A percentile compares a stretch with the other conserved stretches of the same genome.
These are phyloP conservation scores for Cerioporus squamosus DNA, from an alignment of 1,284 basidiomycete species.

Conservation along the genomic window DNA sequence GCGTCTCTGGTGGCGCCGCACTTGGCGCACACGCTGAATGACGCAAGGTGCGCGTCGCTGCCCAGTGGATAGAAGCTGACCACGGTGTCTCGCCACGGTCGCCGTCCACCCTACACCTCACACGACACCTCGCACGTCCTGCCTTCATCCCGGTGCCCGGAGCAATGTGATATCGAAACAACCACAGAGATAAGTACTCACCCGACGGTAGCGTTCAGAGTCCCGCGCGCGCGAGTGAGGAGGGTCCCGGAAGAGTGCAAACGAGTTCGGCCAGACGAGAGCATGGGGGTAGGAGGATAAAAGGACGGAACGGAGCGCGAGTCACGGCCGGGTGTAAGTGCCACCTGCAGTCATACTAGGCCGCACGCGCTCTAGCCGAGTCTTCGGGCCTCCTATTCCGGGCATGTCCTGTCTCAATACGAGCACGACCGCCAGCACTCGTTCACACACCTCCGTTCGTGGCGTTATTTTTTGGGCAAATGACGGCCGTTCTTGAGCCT, in stretches of 20 bases:
- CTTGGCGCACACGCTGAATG: not conserved
- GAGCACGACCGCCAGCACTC: not conserved
- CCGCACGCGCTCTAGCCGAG: not conserved
- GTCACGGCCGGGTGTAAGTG: slow-evolving; percentile 3
- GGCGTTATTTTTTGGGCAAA: not conserved
- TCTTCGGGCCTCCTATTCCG: not conserved
- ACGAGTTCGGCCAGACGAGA: slow-evolving; percentile 14
- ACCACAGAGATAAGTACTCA: slow-evolving; percentile 5
- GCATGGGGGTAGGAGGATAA: slow-evolving; percentile 13
- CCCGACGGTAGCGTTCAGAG: not conserved
- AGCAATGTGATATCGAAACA: no score
- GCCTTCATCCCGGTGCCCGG: no score
- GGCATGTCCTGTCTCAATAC: no score
- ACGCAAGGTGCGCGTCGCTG: no score
- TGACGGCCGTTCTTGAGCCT: not conserved
- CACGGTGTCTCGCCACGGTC: no score
- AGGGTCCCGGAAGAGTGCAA: slow-evolving; percentile 6
- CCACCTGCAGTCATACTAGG: not conserved
- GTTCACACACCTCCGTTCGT: not conserved
- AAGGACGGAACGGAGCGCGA: slow-evolving; percentile 2
- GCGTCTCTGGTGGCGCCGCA: not conserved
- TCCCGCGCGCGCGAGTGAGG: slow-evolving; percentile 1
- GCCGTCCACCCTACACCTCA: no score
- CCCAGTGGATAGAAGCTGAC: no score
- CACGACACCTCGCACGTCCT: no score